Base-by-base conservation (phyloP, 2,329 filamentous ascomycete species). In the Cladosporium sp. region DNA sequence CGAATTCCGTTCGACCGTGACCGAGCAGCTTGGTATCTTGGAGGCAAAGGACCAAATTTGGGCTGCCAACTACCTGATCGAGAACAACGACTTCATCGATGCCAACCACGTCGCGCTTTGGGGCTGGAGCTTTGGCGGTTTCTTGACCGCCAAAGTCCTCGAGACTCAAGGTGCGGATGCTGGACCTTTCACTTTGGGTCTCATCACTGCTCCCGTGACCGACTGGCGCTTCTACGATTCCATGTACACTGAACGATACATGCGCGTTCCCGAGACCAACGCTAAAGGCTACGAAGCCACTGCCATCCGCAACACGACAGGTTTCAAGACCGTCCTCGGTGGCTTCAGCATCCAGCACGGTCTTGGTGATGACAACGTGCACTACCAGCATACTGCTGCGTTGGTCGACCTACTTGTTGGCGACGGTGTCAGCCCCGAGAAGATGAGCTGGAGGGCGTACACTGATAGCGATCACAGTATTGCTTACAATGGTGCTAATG, bases 161-260 rank as follows among this genome's bases (percentile, higher is more conserved):
- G 86, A 89, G 66, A 55, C 52, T 6, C 52, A 55, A 39, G 52
- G 52, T 32, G 75, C 77, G 0, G 75, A 83, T 68, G 82, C 81
- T 17, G 82, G 80, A 1, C 79, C 80, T 15, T 88, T 89, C 69
- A 80, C 82, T 0, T 78, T 85, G 7, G 86, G 79, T 0, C 70
- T 88, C 9, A 84, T 86, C 63, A 84, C 83, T 0, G 86, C 86
- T 0, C 86, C 86, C 0, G 85, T 89, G 0, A 78, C 78, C 2
- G 86, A 89, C 72, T 89, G 84, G 83, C 80, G 85, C 1, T 84
- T 89, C 73, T 89, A 89, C 70, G 85, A 89, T 69, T 81, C 78
- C 56, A 82, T 89, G 76, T 89, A 88, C 69, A 88, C 86, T 0
- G 86, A 89, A 70, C 80, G 86, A 10, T 89, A 87, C 73, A 89